Percentiles rank a stretch among this genome's conserved stretches.
Conservation (phyloP, 371 early-diverging fungal genomes). For the Mucor indicus region DNA sequence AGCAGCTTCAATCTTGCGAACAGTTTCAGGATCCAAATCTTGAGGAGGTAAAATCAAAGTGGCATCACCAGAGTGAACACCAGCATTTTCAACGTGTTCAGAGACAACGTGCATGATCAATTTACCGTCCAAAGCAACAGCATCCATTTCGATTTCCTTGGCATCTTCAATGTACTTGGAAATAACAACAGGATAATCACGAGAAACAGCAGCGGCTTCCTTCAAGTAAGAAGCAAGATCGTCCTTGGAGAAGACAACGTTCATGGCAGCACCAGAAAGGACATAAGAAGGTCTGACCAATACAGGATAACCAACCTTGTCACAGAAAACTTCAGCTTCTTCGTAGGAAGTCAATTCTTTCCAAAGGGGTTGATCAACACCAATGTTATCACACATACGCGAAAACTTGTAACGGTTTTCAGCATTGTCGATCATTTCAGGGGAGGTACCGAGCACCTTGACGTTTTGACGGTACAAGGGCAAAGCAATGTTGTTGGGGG, state of each 20-base stretch:
- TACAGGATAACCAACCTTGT: slow-evolving; percentile 87
- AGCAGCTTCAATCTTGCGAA: slow-evolving; percentile 81
- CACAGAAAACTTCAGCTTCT: slow-evolving; percentile 83
- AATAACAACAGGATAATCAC: slow-evolving; percentile 92
- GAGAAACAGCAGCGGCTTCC: slow-evolving; percentile 87
- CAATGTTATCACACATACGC: slow-evolving; percentile 89
- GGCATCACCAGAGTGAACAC: slow-evolving; percentile 97
- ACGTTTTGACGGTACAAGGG: slow-evolving; percentile 81
- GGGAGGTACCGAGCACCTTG: slow-evolving; percentile 88
- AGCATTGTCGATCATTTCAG: slow-evolving; percentile 92
- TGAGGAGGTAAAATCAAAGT: slow-evolving; percentile 91
- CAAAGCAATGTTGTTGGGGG: slow-evolving; percentile 95
- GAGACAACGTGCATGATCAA: slow-evolving; percentile 86
- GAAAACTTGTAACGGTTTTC: slow-evolving; percentile 96
- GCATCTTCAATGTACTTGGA: slow-evolving; percentile 94
- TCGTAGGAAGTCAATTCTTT: slow-evolving; percentile 84
- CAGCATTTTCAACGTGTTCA: slow-evolving; percentile 96
- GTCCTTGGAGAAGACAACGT: slow-evolving; percentile 80
- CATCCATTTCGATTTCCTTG: slow-evolving; percentile 96
- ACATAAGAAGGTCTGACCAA: slow-evolving; percentile 95
- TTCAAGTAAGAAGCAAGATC: slow-evolving; percentile 79
- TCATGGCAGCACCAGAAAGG: slow-evolving; percentile 96
- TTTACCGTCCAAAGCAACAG: slow-evolving; percentile 89
- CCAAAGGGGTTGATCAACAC: slow-evolving; percentile 95
- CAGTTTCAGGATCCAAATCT: slow-evolving; percentile 86